phyloP scores from a whole-genome alignment of 2,329 filamentous ascomycete species.

The Trichoderma harzianum region DNA sequence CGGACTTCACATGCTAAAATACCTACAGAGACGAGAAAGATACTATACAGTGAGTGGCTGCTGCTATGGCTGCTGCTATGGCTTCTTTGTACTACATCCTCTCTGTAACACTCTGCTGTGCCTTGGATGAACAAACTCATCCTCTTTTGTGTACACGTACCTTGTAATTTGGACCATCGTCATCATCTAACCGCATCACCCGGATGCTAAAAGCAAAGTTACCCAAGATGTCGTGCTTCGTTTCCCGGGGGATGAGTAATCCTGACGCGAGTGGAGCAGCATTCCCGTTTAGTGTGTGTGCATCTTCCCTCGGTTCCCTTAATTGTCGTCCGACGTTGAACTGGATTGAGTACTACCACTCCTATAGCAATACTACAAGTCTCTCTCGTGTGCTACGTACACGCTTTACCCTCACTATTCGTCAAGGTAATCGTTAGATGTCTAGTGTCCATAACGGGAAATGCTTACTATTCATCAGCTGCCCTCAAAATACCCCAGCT shows the following conservation, averaged over 20 bases:
- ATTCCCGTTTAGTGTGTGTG: background rate
- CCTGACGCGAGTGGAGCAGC: background rate
- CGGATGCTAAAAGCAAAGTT: background rate
- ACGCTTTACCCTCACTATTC: background rate
- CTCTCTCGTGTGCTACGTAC: background rate
- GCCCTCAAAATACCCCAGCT: background rate
- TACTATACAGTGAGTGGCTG: background rate
- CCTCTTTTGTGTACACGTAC: background rate
- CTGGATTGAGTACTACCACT: background rate
- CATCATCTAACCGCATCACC: background rate
- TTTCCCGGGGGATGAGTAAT: background rate
- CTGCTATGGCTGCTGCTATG: background rate
- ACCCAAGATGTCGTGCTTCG: background rate
- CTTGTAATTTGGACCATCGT: background rate
- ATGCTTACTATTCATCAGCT: background rate
- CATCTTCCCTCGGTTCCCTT: background rate
- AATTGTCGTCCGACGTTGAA: background rate
- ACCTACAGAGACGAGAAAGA: background rate
- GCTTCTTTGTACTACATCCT: background rate
- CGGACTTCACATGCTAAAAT: background rate
- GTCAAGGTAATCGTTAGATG: background rate
- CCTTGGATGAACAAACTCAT: background rate
- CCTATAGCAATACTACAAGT: background rate
- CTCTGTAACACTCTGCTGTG: background rate
- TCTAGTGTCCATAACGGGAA: background rate